Evolutionary conservation across 768 basidiomycete genomes (phyloP), one percentile per base, ranked within the genome.

Genomic region (Tricholomella constricta): DNA sequence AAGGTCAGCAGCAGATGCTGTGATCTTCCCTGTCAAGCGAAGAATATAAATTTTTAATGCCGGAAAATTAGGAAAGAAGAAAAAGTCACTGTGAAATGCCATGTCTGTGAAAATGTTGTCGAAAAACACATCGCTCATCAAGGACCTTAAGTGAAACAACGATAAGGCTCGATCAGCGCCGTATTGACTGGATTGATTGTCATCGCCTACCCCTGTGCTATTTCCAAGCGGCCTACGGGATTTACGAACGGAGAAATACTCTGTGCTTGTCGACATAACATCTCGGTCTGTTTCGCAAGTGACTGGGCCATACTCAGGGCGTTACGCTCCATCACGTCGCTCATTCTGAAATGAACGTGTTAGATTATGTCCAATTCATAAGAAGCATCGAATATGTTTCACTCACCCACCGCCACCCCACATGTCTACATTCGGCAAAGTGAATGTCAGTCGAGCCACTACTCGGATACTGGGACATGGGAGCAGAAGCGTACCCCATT

Each of bases 51-150:
- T 35, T n/a, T 2, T 27, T 20, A 15, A 40, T 40, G 49, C 40
- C 14, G 48, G 27, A 35, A 23, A 22, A 45, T 20, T 15, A 37
- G 20, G 8, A 8, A 32, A 34, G 47, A 36, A 55, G 17, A 32
- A 42, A 53, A 57, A 52, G 62, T 59, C 56, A 78, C 77, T 66
- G 52, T 76, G 72, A 61, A 77, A 76, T 29, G 67, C 67, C 59
- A 71, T 61, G 61, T 79, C 76, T 7, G 75, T 70, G 58, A 73
- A 72, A 22, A 76, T 66, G 53, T 76, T 74, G 55, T 77, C 74
- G 56, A 76, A 77, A 51, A 76, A 68, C 14, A 76, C 65, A 55
- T 76, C 74, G 53, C 65, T 69, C 23, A 76, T 51, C 26, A 77
- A 62, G 26, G 72, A 69, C 45, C 76, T 75, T 11, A 36, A 23